Evolutionary conservation across 352 stramenopile genomes (phyloP).

Genomic region (Globisporangium echinulatum): DNA sequence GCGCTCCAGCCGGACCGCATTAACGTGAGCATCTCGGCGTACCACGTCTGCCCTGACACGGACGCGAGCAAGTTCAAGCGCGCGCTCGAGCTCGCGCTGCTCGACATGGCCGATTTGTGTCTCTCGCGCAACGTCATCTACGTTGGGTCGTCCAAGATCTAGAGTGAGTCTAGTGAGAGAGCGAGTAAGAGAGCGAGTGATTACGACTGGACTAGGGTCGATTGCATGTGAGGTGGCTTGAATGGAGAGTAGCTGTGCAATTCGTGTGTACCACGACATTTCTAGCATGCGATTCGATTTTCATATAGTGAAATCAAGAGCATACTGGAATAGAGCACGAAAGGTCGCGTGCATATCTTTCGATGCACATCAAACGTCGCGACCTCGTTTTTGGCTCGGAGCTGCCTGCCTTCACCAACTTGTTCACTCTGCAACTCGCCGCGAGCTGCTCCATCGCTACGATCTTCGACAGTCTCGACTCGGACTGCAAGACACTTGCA

Average conservation of each 20-base stretch:
- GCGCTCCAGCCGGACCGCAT: conserved; percentile 92
- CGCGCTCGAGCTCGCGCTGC: conserved; percentile 89
- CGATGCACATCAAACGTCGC: conserved; percentile 9
- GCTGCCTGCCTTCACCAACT: neutral
- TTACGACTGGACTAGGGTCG: too few species aligned
- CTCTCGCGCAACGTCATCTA: conserved; percentile 87
- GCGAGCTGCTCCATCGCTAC: conserved; percentile 2
- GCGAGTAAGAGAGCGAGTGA: neutral
- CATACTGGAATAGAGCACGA: conserved; percentile 7
- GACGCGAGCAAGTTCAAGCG: conserved; percentile 85
- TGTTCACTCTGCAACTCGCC: conserved; percentile 18
- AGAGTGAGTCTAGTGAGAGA: neutral
- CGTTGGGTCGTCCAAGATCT: conserved; percentile 85
- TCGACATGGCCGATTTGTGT: conserved; percentile 94
- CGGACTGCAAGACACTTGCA: too few species aligned
- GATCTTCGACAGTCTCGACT: neutral
- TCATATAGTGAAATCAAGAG: too few species aligned
- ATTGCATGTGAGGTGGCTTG: too few species aligned
- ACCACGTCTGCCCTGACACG: conserved; percentile 76
- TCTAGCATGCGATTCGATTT: too few species aligned
- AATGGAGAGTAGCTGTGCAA: too few species aligned
- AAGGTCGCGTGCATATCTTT: conserved; percentile 21
- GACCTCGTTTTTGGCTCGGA: neutral
- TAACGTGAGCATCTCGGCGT: conserved; percentile 93
- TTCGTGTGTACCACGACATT: too few species aligned